Base-by-base conservation (phyloP, 139 green algal genomes). In the Chlamydomonas schloesseri region DNA sequence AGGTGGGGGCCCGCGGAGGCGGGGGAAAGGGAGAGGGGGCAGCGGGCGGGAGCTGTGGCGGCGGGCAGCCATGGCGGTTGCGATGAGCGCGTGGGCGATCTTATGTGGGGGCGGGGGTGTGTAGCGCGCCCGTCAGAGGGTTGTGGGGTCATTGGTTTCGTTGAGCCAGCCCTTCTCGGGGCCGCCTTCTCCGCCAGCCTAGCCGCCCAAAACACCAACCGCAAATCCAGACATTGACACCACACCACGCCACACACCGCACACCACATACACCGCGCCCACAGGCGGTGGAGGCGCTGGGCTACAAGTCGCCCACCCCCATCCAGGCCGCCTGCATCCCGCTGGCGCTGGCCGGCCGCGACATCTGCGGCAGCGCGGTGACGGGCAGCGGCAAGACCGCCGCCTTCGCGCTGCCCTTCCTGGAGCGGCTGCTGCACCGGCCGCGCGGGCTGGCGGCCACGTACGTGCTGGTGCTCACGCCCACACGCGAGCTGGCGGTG, bases 381-480 rank as follows among this genome's bases (percentile, higher is more conserved):
- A 99, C 98, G 15, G 97, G 97, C 47, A 97, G 92, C 68, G 98
- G 98, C 82, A 99, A 99, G 93, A 99, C 98, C 15, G 98, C 98
- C 11, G 98, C 98, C 42, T 99, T 99, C 87, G 86, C 93, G 15
- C 91, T 99, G 75, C 98, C 98, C 3, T 83, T 97, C 13, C 87
- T 99, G 84, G 98, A 99, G 91, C 92, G 98, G 0, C 92, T 99
- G 88, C 91, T 99, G 71, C 96, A 97, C 88, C 88, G 98, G 21
- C 89, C 92, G 1, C 88, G 92, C 2, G 90, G 94, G 6, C 84
- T 98, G 76, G 93, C 95, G 1, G 94, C 93, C 28, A 97, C 93
- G 4, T 94, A 96, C 67, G 93, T 97, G 55, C 90, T 98, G 21
- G 88, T 99, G 47, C 91, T 99, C 14, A 94, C 95, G 17, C 97